Base-by-base conservation (phyloP, 352 stramenopile species). In the Phytopythium sindhum region DNA sequence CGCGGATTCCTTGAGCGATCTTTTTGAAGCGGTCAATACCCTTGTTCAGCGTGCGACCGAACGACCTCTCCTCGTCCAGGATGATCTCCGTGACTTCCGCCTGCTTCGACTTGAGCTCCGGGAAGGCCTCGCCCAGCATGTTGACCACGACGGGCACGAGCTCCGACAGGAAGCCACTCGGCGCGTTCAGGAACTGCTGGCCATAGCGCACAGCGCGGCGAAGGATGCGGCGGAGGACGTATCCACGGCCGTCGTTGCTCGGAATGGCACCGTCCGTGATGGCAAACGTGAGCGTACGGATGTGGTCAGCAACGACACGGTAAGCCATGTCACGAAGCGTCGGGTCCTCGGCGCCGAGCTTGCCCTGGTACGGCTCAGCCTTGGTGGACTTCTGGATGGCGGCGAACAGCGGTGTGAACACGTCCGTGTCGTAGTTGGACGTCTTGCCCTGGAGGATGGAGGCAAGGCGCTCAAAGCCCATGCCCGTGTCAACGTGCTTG, bases 391-490 rank as follows among this genome's bases (percentile, higher is more conserved):
- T 67, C 56, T 96, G 81, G 66, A 99, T 98, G 24, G 88, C 88
- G 1, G 82, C 81, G 68, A 97, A 83, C 21, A 99, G 73, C 26
- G 96, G 94, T 41, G 93, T 86, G 69, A 99, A 99, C 29, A 94
- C 77, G 73, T 99, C 97, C 14, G 96, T 99, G 75, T 99, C 95
- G 77, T 99, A 99, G 72, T 98, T 98, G 56, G 87, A 98, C 61
- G 93, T 86, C 21, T 98, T 89, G 29, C 80, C 80, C 72, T 99
- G 96, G 31, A 99, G 77, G 70, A 99, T 97, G 24, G 88, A 98
- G 26, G 95, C 90, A 17, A 99, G 77, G 41, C 96, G 91, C 73
- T 99, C 96, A 45, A 98, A 97, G 48, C 96, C 97, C 97, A 99
- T 99, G 52, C 97, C 97, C 39, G 96, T 99, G 80, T 99, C 97